phyloP scores from a whole-genome alignment of 192 early-diverging fungal species.

The Backusella circina region DNA sequence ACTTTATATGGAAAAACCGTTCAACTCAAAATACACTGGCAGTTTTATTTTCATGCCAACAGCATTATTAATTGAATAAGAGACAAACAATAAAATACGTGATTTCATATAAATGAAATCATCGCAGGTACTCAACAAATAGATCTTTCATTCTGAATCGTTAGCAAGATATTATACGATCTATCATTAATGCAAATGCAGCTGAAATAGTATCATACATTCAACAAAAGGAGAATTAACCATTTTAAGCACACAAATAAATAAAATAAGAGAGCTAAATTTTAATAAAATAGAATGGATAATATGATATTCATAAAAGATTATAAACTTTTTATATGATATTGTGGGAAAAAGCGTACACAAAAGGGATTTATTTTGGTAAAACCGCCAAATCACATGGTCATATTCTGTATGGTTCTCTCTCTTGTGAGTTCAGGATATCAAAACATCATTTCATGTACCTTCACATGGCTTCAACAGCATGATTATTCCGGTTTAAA shows the following conservation, averaged over 20 bases:
- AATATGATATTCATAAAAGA: background rate
- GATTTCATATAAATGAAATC: background rate
- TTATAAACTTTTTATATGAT: background rate
- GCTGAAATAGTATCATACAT: background rate
- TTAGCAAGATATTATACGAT: no score
- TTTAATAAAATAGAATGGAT: no score
- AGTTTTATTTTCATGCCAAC: background rate
- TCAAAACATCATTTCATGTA: slow-evolving; percentile 1
- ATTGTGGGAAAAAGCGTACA: background rate
- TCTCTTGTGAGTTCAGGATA: background rate
- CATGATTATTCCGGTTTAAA: background rate
- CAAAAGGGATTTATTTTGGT: background rate
- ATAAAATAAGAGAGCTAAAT: background rate
- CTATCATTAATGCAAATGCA: background rate
- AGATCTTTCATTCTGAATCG: background rate
- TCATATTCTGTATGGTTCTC: background rate
- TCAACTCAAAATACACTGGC: background rate
- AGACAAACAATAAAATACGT: background rate
- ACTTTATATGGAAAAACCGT: background rate
- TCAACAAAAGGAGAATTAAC: background rate
- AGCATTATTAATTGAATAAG: background rate
- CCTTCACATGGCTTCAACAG: background rate
- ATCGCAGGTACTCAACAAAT: background rate
- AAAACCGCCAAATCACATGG: background rate
- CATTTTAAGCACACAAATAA: background rate